Percentiles rank a stretch among this genome's conserved stretches.
These are phyloP conservation scores for Heliamphora pulchella DNA, from an alignment of 179 eudicot genomes.

Conservation along the genomic window DNA sequence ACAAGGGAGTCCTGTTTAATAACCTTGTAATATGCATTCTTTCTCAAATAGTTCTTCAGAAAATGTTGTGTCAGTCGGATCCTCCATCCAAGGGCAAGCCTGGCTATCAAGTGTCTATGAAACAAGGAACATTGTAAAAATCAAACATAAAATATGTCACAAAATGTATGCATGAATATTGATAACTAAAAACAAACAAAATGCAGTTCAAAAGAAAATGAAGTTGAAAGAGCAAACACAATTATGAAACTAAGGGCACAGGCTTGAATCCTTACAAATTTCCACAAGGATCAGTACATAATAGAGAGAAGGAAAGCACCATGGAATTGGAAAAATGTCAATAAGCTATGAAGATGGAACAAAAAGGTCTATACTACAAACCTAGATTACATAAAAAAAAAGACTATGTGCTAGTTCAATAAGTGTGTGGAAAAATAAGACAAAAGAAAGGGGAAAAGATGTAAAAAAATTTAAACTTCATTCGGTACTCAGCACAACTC, in stretches of 20 bases:
- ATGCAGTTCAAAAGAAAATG: not conserved
- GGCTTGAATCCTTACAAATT: not conserved
- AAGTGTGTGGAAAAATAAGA: not conserved
- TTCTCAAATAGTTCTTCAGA: constrained; percentile 68
- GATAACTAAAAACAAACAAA: too few species aligned
- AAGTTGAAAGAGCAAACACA: constrained; percentile 7
- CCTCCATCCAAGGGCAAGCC: constrained; percentile 93
- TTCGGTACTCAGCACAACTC: not conserved
- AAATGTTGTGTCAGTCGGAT: constrained; percentile 87
- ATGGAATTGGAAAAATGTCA: not conserved
- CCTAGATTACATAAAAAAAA: not conserved
- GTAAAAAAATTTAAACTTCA: not conserved
- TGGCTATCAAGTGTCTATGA: constrained; percentile 75
- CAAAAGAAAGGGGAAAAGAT: not conserved
- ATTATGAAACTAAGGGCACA: not conserved
- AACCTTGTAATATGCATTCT: constrained; percentile 95
- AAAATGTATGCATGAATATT: too few species aligned
- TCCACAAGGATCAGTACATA: not conserved
- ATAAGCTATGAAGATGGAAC: not conserved
- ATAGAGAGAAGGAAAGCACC: constrained; percentile 1
- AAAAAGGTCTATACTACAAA: not conserved
- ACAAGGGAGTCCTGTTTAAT: not conserved
- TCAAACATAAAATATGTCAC: too few species aligned
- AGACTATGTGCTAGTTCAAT: not conserved
- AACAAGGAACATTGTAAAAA: constrained; percentile 17